A percentile compares a stretch with the other conserved stretches of the same genome.
These are phyloP conservation scores for Chaetomium tenue DNA, from an alignment of 495 filamentous ascomycete species.

Conservation along the genomic window DNA sequence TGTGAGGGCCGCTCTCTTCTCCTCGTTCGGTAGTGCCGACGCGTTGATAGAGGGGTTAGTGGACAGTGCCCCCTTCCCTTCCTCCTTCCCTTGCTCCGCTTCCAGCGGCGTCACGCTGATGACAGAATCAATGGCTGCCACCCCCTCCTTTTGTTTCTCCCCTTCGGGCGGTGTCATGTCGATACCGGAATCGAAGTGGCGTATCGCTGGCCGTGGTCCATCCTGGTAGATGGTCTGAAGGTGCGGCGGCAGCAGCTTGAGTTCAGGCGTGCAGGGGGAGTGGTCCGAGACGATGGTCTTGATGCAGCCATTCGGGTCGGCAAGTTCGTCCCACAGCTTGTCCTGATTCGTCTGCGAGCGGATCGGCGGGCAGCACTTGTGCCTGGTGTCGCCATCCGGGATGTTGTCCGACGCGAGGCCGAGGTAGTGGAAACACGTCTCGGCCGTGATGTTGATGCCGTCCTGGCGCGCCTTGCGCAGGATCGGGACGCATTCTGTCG, in stretches of 20 bases:
- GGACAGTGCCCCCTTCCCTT: not conserved
- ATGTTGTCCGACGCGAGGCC: slow-evolving; percentile 86
- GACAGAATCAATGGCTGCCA: slow-evolving; percentile 46
- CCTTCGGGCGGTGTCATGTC: slow-evolving; percentile 42
- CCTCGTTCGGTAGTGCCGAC: too few species aligned
- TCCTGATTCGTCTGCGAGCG: slow-evolving; percentile 81
- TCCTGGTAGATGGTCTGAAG: slow-evolving; percentile 41
- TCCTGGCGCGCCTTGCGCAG: slow-evolving; percentile 72
- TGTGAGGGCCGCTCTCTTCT: too few species aligned
- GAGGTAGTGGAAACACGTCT: slow-evolving; percentile 98
- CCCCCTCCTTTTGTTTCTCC: not conserved
- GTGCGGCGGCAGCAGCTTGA: slow-evolving; percentile 79
- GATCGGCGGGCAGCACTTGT: slow-evolving; percentile 98
- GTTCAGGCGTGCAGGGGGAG: slow-evolving; percentile 89
- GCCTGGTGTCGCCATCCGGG: slow-evolving; percentile 83
- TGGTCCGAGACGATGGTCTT: slow-evolving; percentile 96
- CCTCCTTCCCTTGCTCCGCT: slow-evolving; percentile 18
- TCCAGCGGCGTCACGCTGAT: slow-evolving; percentile 44
- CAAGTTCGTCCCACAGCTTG: slow-evolving; percentile 80
- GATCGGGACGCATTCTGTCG: slow-evolving; percentile 88
- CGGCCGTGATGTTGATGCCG: slow-evolving; percentile 88
- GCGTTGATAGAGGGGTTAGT: too few species aligned
- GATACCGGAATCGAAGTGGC: slow-evolving; percentile 48
- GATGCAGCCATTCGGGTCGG: slow-evolving; percentile 71
- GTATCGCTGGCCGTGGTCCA: slow-evolving; percentile 37